Conservation (phyloP, 257 asterid genomes). For the Cynanchum wilfordii region DNA sequence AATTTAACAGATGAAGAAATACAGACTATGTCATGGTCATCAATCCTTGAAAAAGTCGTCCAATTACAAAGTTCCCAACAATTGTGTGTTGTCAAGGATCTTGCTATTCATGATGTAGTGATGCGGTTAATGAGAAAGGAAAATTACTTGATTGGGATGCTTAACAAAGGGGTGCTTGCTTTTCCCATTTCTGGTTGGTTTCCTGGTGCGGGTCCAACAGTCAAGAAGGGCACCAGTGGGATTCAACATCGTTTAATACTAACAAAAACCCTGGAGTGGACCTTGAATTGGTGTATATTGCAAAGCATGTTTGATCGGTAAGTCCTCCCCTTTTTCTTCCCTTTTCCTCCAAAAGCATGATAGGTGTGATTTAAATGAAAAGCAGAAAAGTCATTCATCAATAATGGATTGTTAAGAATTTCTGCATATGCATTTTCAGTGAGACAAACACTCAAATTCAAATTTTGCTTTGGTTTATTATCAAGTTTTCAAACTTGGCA, state of each 20-base stretch:
- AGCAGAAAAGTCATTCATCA: not conserved
- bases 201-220: constrained; percentile 71
- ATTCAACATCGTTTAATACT: constrained; percentile 49
- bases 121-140: constrained; percentile 97
- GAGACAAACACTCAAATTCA: not conserved
- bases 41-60: constrained; percentile 75
- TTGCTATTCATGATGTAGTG: constrained; percentile 77
- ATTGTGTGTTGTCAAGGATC: constrained; percentile 79
- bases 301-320: constrained; percentile 98
- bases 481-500: not conserved
- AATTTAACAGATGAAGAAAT: constrained; percentile 79
- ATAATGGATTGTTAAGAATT: not conserved
- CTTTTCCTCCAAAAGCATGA: not conserved
- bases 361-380: not conserved
- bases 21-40: constrained; percentile 92
- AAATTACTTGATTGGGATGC: constrained; percentile 96
- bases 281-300: constrained; percentile 89
- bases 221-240: constrained; percentile 44
- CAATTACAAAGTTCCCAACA: constrained; percentile 60
- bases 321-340: not conserved
- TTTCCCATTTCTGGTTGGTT: constrained; percentile 80
- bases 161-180: constrained; percentile 92
- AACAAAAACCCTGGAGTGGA: constrained; percentile 94
- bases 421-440: not conserved
- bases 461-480: not conserved